Evolutionary conservation across 495 filamentous ascomycete species (phyloP), one percentile per base, ranked within the genome.

Genomic region (Patellaria atrata): DNA sequence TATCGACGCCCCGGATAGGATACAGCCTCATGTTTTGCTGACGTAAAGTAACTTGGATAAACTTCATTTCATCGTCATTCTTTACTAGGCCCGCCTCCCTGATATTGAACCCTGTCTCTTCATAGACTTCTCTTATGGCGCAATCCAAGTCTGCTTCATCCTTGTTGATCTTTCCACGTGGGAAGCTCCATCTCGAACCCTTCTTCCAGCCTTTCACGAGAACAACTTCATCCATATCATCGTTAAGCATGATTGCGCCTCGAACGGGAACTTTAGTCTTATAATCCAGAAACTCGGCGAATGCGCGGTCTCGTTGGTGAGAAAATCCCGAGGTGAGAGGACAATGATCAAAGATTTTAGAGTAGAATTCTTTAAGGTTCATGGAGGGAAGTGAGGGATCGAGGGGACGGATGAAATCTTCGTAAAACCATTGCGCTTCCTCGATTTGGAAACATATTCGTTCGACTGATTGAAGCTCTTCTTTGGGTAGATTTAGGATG

Each of bases 371-470:
- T 29, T 79, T 74, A 7, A 96, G 69, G 22, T 74, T 74, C 57
- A 96, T 73, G 1, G 79, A 82, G 5, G 91, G 91, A 3, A 96
- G 62, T 21, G 66, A 65, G 6, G 84, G 83, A 51, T 94, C 82
- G 35, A 86, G 62, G 20, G 84, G 85, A 22, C 91, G 80, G 57
- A 97, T 81, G 52, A 96, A 97, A 58, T 97, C 89, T 59, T 96
- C 91, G 73, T 94, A 97, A 57, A 85, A 96, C 89, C 89, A 97
- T 79, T 97, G 89, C 51, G 89, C 89, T 52, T 94, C 91, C 58
- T 97, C 89, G 36, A 97, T 78, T 61, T 94, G 86, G 57, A 97
- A 97, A 58, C 85, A 94, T 52, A 96, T 84, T 43, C 89, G 81
- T 50, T 86, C 83, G 14, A 92, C 80, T 0, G 78, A 82, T 40